These are phyloP conservation scores for Pulveroboletus ridleyi DNA, from an alignment of 1,284 basidiomycete species.

Conservation along the genomic window DNA sequence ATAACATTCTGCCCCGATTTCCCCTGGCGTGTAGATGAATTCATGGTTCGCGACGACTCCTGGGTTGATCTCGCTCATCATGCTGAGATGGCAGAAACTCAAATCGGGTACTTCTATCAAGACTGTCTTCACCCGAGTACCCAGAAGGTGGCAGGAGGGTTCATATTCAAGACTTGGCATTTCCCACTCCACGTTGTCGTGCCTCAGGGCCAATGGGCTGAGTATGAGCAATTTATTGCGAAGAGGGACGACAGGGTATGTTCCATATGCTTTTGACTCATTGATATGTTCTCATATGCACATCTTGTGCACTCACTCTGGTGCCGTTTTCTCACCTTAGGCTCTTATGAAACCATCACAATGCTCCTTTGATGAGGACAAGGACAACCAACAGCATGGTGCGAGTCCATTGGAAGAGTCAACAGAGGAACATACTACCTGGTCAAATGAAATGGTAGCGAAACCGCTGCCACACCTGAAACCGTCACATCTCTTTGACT, in stretches of 20 bases:
- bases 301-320: no score
- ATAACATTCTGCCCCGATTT: neutral
- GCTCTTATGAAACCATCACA: no score
- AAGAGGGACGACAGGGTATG: neutral
- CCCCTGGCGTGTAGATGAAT: neutral
- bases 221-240: neutral
- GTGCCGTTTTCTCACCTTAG: no score
- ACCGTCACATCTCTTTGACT: no score
- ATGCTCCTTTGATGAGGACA: no score
- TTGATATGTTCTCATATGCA: no score
- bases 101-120: constrained; percentile 1
- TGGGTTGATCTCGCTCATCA: neutral
- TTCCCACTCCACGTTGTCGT: neutral
- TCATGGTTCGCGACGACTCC: neutral
- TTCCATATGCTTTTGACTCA: no score
- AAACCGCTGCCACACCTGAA: no score
- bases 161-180: neutral
- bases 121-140: neutral
- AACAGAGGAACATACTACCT: no score
- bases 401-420: no score
- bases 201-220: neutral
- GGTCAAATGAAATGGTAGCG: no score
- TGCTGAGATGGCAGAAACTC: neutral
- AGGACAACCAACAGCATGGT: no score
- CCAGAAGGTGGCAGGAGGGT: neutral